These are phyloP conservation scores for Plasmodium blacklocki DNA, from an alignment of 169 alveolate genomes.

Conservation along the genomic window DNA sequence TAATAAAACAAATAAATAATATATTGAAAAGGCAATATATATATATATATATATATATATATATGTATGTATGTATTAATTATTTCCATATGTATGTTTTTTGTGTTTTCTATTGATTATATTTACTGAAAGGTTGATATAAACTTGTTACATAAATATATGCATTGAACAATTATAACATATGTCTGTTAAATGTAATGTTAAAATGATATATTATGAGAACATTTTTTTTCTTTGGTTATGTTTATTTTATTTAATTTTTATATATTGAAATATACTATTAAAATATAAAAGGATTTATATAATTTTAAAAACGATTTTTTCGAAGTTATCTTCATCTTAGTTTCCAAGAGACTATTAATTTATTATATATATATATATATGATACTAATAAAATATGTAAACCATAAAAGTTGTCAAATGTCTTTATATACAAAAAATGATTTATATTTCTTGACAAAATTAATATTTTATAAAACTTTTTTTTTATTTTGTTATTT, in stretches of 20 bases:
- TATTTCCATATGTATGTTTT: not conserved
- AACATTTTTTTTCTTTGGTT: not conserved
- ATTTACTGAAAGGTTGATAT: conserved; percentile 56
- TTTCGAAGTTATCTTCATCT: conserved; percentile 8
- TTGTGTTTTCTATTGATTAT: conserved; percentile 8
- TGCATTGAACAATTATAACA: conserved; percentile 41
- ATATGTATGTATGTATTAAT: not conserved
- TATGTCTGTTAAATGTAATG: conserved; percentile 21
- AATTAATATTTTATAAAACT: no score
- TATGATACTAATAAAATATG: not conserved
- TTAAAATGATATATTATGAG: not conserved
- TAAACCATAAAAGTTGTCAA: no score
- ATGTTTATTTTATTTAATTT: not conserved
- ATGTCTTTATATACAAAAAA: no score
- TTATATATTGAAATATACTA: conserved; percentile 15
- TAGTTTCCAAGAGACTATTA: not conserved
- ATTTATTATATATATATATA: not conserved
- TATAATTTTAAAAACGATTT: conserved; percentile 8
- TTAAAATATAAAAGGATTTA: conserved; percentile 18
- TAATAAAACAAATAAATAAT: not conserved
- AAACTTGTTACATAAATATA: conserved; percentile 37
- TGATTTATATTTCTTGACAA: no score
- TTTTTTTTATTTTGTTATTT: no score
- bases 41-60: not conserved
- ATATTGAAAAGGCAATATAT: not conserved